Evolutionary conservation across 345 rosid genomes (phyloP).

Genomic region (Fremontodendron californicum): DNA sequence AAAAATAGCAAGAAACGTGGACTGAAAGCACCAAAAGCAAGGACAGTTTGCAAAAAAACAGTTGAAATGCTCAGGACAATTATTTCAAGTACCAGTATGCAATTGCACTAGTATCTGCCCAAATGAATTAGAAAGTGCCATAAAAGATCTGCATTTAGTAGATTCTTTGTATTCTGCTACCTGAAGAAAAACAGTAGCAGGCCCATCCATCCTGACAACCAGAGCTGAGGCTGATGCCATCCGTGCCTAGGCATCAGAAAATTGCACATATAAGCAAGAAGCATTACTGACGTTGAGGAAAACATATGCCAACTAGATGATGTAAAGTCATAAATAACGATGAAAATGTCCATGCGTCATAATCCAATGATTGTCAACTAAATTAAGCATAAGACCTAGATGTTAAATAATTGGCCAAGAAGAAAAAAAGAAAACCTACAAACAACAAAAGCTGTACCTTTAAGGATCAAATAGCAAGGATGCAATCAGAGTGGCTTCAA

Average conservation of each 20-base stretch:
- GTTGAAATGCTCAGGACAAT: constrained; percentile 17
- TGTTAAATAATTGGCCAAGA: neutral
- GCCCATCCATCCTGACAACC: constrained; percentile 77
- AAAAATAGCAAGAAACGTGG: neutral
- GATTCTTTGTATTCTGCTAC: constrained; percentile 89
- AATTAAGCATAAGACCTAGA: neutral
- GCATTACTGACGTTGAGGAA: neutral
- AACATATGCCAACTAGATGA: neutral
- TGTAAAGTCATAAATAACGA: neutral
- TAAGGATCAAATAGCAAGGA: constrained; percentile 84
- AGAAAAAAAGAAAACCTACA: neutral
- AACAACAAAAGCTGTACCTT: constrained; percentile 48
- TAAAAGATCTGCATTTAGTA: constrained; percentile 61
- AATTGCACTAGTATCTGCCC: constrained; percentile 85
- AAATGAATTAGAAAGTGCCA: constrained; percentile 81
- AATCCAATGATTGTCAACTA: constrained; percentile 6
- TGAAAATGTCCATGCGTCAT: neutral
- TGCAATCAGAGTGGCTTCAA: constrained; percentile 77
- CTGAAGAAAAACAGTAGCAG: constrained; percentile 79
- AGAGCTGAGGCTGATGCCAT: constrained; percentile 75
- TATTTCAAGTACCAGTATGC: constrained; percentile 67
- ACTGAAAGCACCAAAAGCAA: constrained; percentile 7
- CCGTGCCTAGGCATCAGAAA: constrained; percentile 59
- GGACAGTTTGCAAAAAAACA: constrained; percentile 4
- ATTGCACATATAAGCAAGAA: constrained; percentile 16